Conservation (phyloP, 805 yeast genomes). For the Yamadazyma akitaensis region DNA sequence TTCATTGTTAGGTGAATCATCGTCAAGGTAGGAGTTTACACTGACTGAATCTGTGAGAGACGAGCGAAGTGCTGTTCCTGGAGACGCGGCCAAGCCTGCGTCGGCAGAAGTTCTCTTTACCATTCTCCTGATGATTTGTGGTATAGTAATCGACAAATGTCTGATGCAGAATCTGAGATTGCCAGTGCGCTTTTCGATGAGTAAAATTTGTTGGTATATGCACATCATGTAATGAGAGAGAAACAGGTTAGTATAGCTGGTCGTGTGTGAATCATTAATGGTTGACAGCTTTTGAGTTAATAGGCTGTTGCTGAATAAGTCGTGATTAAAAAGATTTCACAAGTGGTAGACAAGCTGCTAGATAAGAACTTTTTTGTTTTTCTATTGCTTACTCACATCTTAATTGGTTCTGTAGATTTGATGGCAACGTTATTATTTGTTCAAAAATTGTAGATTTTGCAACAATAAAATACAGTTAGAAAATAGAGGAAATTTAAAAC, state of each 20-base stretch:
- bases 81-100: constrained; percentile 2
- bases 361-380: not conserved
- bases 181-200: constrained; percentile 6
- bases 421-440: too few species aligned
- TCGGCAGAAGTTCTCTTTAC: constrained; percentile 11
- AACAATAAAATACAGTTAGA: not conserved
- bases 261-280: too few species aligned
- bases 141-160: not conserved
- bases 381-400: too few species aligned
- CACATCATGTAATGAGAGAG: not conserved
- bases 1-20: not conserved
- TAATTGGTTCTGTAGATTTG: too few species aligned
- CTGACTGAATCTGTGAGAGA: not conserved
- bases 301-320: too few species aligned
- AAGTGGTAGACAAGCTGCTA: too few species aligned
- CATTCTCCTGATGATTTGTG: constrained; percentile 5
- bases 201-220: constrained; percentile 6
- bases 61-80: not conserved
- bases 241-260: too few species aligned
- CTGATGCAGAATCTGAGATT: not conserved
- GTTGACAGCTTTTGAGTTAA: too few species aligned
- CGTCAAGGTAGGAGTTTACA: not conserved
- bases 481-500: too few species aligned
- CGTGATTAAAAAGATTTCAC: too few species aligned
- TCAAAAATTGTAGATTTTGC: not conserved